Conservation (phyloP, 2,329 filamentous ascomycete species). For the Fusarium ramigenum region DNA sequence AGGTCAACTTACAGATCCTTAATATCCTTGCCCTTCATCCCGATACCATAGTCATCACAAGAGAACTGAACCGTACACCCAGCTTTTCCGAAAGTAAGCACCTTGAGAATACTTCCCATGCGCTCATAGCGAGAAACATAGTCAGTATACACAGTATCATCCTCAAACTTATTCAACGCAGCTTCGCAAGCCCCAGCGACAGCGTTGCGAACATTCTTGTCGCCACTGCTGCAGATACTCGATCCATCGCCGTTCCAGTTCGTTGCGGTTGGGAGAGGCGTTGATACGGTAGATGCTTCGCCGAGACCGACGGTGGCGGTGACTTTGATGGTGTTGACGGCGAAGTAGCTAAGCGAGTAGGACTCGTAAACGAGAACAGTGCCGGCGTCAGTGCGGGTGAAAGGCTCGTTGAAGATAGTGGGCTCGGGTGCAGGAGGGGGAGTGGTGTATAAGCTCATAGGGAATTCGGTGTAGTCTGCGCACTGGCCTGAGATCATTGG, state of each 20-base stretch:
- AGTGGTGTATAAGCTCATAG: conserved; percentile 3
- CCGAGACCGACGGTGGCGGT: conserved; percentile 9
- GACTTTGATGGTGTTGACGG: not conserved
- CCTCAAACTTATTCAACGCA: not conserved
- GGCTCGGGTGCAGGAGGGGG: not conserved
- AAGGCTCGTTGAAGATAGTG: not conserved
- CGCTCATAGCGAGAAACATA: not conserved
- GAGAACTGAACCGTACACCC: conserved; percentile 9
- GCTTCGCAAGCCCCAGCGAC: not conserved
- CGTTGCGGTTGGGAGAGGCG: not conserved
- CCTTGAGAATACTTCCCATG: conserved; percentile 16
- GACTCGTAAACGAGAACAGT: conserved; percentile 5
- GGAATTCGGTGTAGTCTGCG: conserved; percentile 1
- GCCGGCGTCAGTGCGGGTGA: not conserved
- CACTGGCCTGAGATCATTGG: conserved; percentile 4
- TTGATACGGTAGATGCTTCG: not conserved
- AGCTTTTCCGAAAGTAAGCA: not conserved
- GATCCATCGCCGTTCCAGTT: conserved; percentile 1
- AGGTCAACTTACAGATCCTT: conserved; percentile 10
- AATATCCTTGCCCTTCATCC: conserved; percentile 15
- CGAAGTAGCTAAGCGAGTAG: not conserved
- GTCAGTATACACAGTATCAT: conserved; percentile 1
- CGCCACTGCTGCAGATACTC: not conserved
- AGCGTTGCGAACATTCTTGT: conserved; percentile 1
- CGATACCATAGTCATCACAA: conserved; percentile 14